Evolutionary conservation across 305 asterid species (phyloP), one percentile per base, ranked within the genome.

Genomic region (Solanum hybrid): DNA sequence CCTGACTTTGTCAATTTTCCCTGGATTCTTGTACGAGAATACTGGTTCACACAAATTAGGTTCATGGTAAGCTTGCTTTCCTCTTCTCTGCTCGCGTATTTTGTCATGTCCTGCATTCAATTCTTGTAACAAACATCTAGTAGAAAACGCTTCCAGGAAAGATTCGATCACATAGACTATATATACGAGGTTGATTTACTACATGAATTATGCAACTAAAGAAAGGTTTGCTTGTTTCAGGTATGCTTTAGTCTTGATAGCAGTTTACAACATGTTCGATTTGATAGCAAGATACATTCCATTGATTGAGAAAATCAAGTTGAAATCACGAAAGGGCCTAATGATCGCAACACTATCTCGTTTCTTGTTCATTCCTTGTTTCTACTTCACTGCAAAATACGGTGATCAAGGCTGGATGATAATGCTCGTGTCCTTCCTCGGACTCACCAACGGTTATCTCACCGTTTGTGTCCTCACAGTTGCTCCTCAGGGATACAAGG

Each of bases 21-120:
- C 99, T 6, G 97, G 99, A 88, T 97, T 97, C 92, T 92, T 96
- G 88, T 95, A 92, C 5, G 98, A 97, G 92, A 96, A 97, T 90
- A 96, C 98, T 6, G 99, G 99, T 6, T 24, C 37, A 7, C 99
- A 96, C 93, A 89, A 92, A 38, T 91, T 97, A n/a, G 98, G 98
- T 35, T 91, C 94, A 66, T 96, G 99, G 99, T 96, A 93, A 93
- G 94, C 90, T n/a, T 37, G 34, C 22, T 16, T 5, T 4, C 17
- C 86, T 40, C 86, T 35, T 35, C 64, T 79, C 34, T 5, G 31
- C 10, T 79, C 10, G 64, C 14, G 66, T 7, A 12, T 38, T 26
- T 69, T 81, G 37, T 40, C 22, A 24, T 79, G 35, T 37, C 86
- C 34, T 37, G 64, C 86, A 79, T 79, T n/a, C 64, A 37, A 7